These are phyloP conservation scores for Conticribra guillardii DNA, from an alignment of 108 stramenopile genomes.

Conservation along the genomic window DNA sequence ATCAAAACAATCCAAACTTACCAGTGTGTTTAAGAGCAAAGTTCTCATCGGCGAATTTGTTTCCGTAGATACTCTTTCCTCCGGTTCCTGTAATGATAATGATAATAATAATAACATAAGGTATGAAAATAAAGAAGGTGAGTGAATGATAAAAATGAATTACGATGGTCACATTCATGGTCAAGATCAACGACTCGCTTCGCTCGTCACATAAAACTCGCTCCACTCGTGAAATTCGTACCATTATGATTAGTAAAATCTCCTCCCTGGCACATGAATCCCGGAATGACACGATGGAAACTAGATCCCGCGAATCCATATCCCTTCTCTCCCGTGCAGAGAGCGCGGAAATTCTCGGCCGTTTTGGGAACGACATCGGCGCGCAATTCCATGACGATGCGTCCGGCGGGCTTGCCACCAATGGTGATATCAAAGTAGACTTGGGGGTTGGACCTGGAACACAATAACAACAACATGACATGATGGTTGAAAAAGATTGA, in stretches of 20 bases:
- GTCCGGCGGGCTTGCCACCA: slow-evolving; percentile 80
- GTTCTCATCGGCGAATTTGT: slow-evolving; percentile 83
- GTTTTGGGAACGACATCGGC: slow-evolving; percentile 94
- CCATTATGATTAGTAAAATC: slow-evolving; percentile 56
- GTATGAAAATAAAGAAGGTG: no score
- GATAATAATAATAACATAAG: slow-evolving; percentile 9
- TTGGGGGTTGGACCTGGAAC: slow-evolving; percentile 46
- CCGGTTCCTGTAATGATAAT: slow-evolving; percentile 22
- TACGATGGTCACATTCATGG: no score
- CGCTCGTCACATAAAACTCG: no score
- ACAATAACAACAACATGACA: no score
- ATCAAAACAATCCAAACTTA: background rate
- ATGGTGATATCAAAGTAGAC: slow-evolving; percentile 88
- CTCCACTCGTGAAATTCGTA: no score
- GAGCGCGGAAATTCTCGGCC: slow-evolving; percentile 83
- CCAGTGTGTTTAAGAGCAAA: slow-evolving; percentile 64
- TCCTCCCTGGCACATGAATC: slow-evolving; percentile 81
- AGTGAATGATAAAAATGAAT: no score
- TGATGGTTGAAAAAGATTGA: no score
- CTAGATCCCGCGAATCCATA: slow-evolving; percentile 84
- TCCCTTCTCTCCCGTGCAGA: slow-evolving; percentile 89
- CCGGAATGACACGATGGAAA: slow-evolving; percentile 97
- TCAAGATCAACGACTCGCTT: no score
- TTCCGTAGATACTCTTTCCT: slow-evolving; percentile 54
- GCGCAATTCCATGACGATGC: slow-evolving; percentile 89